A percentile compares a stretch with the other conserved stretches of the same genome.
phyloP scores from a whole-genome alignment of 2,329 filamentous ascomycete genomes.

The Ceratocystiopsis minuta region DNA sequence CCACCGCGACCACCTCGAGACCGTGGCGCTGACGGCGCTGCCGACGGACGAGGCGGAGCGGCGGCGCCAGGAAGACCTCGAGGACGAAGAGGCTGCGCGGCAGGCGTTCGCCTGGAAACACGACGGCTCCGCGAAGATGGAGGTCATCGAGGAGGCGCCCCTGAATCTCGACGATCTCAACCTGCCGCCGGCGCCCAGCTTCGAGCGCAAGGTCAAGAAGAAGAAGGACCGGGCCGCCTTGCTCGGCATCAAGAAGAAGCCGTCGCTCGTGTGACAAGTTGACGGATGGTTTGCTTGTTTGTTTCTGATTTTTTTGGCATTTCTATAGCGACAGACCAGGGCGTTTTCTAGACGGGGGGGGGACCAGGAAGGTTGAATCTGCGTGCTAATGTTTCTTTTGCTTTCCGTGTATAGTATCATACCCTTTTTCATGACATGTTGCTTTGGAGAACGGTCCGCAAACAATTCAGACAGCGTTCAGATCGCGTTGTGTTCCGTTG shows the following conservation, averaged over 20 bases:
- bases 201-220: conserved; percentile 59
- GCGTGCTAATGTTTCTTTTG: no score
- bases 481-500: no score
- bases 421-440: no score
- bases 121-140: conserved; percentile 28
- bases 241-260: conserved; percentile 78
- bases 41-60: conserved; percentile 40
- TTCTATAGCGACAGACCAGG: no score
- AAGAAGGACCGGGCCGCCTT: conserved; percentile 66
- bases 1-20: conserved; percentile 45
- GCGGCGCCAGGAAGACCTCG: conserved; percentile 51
- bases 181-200: conserved; percentile 39
- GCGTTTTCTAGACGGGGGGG: no score
- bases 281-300: not conserved
- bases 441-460: no score
- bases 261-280: conserved; percentile 30
- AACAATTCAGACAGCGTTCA: no score
- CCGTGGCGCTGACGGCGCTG: conserved; percentile 29
- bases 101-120: conserved; percentile 45
- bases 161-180: no score
- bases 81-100: conserved; percentile 68
- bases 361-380: no score
- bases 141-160: not conserved
- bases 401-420: no score
- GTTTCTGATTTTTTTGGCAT: not conserved